Base-by-base conservation (phyloP, 495 filamentous ascomycete species). In the Penicillium coprophilum region DNA sequence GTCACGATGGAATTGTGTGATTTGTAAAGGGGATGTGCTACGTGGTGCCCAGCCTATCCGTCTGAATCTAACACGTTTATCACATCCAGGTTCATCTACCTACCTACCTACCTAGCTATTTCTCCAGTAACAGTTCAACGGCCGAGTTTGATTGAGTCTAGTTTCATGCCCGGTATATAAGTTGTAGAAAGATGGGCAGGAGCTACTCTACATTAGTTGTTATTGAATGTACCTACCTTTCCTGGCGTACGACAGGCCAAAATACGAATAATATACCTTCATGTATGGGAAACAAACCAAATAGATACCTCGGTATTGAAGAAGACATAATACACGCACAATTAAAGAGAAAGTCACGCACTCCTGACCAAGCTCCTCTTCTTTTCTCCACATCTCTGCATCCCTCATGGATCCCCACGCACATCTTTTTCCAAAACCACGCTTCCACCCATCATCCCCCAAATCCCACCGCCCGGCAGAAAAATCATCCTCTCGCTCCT, bases 401-500 rank as follows among this genome's bases (percentile, higher is more conserved):
- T 27, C 6, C 24, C 6, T 10, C 6, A 1, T n/a, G 1, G 2
- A 2, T 13, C 12, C 24, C 28, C 30, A 49, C 46, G 20, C 46
- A 34, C 11, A 21, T 4, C 15, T 23, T 49, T 4, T 15, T 23
- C 20, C 1, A 47, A 8, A 0, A 2, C 20, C 23, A 32, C 28
- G 39, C 47, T 28, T 56, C 38, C 52, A 56, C 41, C 12, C 19
- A 44, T 43, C n/a, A 21, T 7, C 30, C 7, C 15, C 6, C 0
- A 17, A 40, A n/a, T 10, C 3, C 13, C 23, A 13, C 47, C 52
- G 47, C 38, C 38, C 51, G 61, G 63, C 60, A 64, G 50, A 71
- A 69, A 69, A 67, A 31, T 41, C 38, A 17, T 64, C 56, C 55
- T 31, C 53, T 57, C 58, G 48, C 55, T 59, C 54, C 57, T 60